phyloP scores from a whole-genome alignment of 2,329 filamentous ascomycete species.

The Fusarium bactridioides region DNA sequence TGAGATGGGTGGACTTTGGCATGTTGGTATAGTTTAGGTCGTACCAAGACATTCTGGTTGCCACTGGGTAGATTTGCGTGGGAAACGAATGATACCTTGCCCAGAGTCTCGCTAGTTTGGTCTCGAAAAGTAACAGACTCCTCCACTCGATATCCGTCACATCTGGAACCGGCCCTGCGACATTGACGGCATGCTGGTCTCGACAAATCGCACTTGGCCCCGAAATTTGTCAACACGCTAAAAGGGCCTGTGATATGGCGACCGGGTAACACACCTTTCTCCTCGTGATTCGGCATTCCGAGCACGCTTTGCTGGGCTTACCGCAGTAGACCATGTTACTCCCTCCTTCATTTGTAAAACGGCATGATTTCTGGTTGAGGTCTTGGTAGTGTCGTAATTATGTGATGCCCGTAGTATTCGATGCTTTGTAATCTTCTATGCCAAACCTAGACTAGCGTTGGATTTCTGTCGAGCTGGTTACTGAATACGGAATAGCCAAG shows the following conservation, averaged over 20 bases:
- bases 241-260: accelerated
- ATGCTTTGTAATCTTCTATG: neutral
- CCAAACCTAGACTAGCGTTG: neutral
- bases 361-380: neutral
- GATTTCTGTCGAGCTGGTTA: neutral
- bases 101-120: neutral
- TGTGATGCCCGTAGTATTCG: accelerated
- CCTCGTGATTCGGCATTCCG: neutral
- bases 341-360: neutral
- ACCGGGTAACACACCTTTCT: neutral
- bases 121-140: neutral
- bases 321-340: neutral
- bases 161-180: neutral
- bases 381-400: neutral
- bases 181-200: neutral
- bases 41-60: neutral
- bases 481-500: neutral
- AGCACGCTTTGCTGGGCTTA: neutral
- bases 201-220: neutral
- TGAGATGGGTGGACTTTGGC: neutral
- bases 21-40: neutral
- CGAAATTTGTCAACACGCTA: neutral
- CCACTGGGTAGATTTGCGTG: neutral
- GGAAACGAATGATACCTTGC: neutral
- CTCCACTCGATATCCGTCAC: neutral